Evolutionary conservation across 2,329 filamentous ascomycete species (phyloP).

Genomic region (Seiridium unicorne): DNA sequence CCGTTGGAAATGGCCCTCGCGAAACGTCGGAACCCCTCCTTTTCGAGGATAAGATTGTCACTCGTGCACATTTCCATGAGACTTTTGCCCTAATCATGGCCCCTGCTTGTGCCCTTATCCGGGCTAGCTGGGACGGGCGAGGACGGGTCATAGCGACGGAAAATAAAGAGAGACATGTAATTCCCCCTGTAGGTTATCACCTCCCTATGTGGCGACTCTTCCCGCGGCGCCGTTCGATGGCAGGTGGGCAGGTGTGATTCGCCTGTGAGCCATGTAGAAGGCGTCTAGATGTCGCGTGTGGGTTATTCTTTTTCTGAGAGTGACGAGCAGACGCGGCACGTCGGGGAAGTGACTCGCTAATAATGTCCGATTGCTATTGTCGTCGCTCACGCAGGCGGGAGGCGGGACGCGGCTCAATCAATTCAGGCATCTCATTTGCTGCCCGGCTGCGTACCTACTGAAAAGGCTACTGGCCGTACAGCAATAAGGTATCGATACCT

Average conservation of each 20-base stretch:
- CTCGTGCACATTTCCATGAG: not conserved
- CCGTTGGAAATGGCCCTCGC: not conserved
- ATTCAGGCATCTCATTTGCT: not conserved
- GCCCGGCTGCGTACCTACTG: not conserved
- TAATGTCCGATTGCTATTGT: too few species aligned
- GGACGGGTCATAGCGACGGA: not conserved
- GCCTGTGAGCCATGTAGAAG: too few species aligned
- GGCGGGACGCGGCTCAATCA: slow-evolving; percentile 5
- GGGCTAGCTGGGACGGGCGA: not conserved
- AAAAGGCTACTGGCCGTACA: not conserved
- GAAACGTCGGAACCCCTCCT: not conserved
- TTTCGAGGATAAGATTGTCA: not conserved
- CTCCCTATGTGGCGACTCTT: not conserved
- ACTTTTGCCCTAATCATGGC: not conserved
- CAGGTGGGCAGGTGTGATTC: not conserved
- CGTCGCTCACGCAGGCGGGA: too few species aligned
- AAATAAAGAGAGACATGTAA: slow-evolving; percentile 2
- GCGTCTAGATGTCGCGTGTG: not conserved
- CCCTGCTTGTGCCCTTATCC: slow-evolving; percentile 7
- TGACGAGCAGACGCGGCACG: not conserved
- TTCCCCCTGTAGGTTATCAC: not conserved
- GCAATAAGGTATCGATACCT: slow-evolving; percentile 9
- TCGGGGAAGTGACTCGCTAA: not conserved
- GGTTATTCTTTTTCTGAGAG: not conserved
- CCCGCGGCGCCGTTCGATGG: not conserved